Percentiles rank a stretch among this genome's conserved stretches.
phyloP scores from a whole-genome alignment of 192 early-diverging fungal species.

The Coemansia sp. region DNA sequence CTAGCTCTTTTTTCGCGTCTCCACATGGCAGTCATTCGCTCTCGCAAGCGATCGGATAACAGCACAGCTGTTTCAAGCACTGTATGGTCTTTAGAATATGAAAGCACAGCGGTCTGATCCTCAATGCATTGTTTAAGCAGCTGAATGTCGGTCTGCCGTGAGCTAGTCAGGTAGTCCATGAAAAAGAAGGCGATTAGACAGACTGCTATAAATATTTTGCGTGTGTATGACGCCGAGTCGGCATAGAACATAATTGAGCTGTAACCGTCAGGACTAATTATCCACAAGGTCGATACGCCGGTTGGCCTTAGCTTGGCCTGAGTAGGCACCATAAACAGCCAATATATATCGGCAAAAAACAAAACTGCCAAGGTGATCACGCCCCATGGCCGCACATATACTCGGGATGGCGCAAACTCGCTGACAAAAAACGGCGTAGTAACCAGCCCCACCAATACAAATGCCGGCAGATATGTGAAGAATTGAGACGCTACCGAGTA shows the following conservation, averaged over 20 bases:
- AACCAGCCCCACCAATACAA: constrained; percentile 23
- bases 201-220: constrained; percentile 21
- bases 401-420: constrained; percentile 40
- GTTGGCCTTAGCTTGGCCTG: neutral
- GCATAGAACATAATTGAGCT: constrained; percentile 27
- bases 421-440: constrained; percentile 36
- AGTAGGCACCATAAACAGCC: constrained; percentile 35
- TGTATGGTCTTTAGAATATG: constrained; percentile 30
- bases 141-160: constrained; percentile 47
- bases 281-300: constrained; percentile 20
- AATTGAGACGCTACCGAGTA: constrained; percentile 15
- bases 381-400: constrained; percentile 34
- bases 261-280: constrained; percentile 34
- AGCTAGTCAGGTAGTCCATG: constrained; percentile 39
- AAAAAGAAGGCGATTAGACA: constrained; percentile 14
- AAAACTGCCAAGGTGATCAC: constrained; percentile 24
- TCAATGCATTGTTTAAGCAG: constrained; percentile 28
- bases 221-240: constrained; percentile 37
- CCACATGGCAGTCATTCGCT: constrained; percentile 28
- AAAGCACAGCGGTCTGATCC: constrained; percentile 16
- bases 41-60: constrained; percentile 20
- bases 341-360: constrained; percentile 37
- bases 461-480: constrained; percentile 41
- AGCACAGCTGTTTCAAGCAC: constrained; percentile 36
- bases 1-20: constrained; percentile 21